Evolutionary conservation across 2,329 filamentous ascomycete genomes (phyloP).

Genomic region (Paraphaeosphaeria sporulosa): DNA sequence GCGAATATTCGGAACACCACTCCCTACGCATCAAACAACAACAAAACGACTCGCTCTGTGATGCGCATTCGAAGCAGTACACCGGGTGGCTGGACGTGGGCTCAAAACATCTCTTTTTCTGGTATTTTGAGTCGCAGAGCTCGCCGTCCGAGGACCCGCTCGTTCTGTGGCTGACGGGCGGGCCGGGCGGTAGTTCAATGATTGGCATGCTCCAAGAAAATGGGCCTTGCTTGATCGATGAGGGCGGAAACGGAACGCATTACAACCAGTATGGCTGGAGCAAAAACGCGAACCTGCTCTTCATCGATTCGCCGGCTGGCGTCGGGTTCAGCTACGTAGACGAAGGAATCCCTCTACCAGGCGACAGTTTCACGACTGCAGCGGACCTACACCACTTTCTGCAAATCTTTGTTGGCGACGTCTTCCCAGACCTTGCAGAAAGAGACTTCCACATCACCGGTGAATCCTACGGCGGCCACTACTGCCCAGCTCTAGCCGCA

Average conservation of each 20-base stretch:
- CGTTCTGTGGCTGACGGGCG: constrained; percentile 53
- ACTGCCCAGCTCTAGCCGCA: constrained; percentile 55
- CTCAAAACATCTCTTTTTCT: constrained; percentile 56
- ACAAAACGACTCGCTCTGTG: constrained; percentile 42
- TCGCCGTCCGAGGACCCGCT: constrained; percentile 47
- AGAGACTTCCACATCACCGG: constrained; percentile 57
- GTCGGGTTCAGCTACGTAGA: constrained; percentile 52
- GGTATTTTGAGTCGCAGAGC: constrained; percentile 54
- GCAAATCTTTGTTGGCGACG: constrained; percentile 56
- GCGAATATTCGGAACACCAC: constrained; percentile 40
- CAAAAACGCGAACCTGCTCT: constrained; percentile 47
- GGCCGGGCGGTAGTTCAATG: constrained; percentile 48
- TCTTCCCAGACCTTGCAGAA: constrained; percentile 53
- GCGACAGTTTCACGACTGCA: constrained; percentile 53
- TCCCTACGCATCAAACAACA: constrained; percentile 46
- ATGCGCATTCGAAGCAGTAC: constrained; percentile 45
- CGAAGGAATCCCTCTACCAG: constrained; percentile 43
- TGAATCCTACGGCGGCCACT: constrained; percentile 61
- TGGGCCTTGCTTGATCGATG: constrained; percentile 50
- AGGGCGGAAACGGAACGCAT: constrained; percentile 46
- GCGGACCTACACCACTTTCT: constrained; percentile 60
- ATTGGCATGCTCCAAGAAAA: constrained; percentile 48
- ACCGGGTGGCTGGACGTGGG: constrained; percentile 50
- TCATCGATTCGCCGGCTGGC: constrained; percentile 49
- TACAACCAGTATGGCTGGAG: constrained; percentile 52